These are phyloP conservation scores for Pichia gijzeniarum DNA, from an alignment of 805 yeast genomes.

Conservation along the genomic window DNA sequence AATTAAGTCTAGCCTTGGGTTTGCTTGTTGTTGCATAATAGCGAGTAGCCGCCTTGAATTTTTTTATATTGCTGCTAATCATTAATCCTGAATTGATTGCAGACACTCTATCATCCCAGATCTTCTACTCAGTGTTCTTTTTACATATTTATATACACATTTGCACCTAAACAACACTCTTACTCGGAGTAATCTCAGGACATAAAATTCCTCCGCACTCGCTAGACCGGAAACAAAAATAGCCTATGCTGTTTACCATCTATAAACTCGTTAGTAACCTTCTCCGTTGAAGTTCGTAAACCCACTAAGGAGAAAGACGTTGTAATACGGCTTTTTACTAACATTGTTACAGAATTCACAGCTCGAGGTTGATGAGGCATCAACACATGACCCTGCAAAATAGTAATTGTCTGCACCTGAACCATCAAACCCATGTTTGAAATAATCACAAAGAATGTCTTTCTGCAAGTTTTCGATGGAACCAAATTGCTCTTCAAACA, in stretches of 20 bases:
- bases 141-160: no score
- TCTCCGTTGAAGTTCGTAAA: constrained; percentile 77
- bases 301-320: constrained; percentile 58
- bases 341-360: constrained; percentile 79
- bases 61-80: not conserved
- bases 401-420: constrained; percentile 81
- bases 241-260: no score
- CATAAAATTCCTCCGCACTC: not conserved
- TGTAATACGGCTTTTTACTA: constrained; percentile 55
- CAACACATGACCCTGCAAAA: constrained; percentile 81
- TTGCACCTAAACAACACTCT: no score
- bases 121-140: no score
- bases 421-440: constrained; percentile 62
- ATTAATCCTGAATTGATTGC: no score
- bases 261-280: no score
- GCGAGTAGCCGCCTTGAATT: not conserved
- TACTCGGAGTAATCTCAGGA: no score
- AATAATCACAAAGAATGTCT: constrained; percentile 43
- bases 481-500: constrained; percentile 55
- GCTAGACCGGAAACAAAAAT: constrained; percentile 1
- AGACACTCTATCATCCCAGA: no score
- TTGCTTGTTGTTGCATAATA: no score
- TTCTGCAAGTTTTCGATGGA: constrained; percentile 47
- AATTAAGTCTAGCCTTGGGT: no score
- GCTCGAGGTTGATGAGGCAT: constrained; percentile 73